Conservation (phyloP, 1,284 basidiomycete species). For the Violaceomyces palustris region DNA sequence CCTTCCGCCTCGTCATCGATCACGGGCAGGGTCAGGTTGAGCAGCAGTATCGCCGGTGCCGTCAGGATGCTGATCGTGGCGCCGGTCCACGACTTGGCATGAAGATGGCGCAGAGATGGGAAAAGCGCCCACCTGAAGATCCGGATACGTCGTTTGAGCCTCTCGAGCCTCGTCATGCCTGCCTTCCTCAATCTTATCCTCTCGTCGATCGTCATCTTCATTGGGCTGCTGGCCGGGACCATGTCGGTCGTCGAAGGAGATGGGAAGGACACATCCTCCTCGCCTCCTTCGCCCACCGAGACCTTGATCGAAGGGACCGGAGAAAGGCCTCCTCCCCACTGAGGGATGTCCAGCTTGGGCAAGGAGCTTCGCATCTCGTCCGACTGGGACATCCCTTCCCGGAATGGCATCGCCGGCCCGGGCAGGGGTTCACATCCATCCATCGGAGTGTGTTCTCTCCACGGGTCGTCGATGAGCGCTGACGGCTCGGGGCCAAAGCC, state of each 20-base stretch:
- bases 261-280: too few species aligned
- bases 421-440: conserved; percentile 32
- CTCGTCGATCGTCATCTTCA: too few species aligned
- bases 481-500: too few species aligned
- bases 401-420: conserved; percentile 20
- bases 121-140: conserved; percentile 71
- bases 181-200: too few species aligned
- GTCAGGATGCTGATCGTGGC: conserved; percentile 74
- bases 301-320: conserved; percentile 33
- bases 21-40: conserved; percentile 87
- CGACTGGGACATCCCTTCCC: too few species aligned
- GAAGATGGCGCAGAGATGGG: conserved; percentile 75
- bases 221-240: too few species aligned
- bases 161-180: too few species aligned
- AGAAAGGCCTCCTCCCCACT: conserved; percentile 10
- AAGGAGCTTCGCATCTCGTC: conserved; percentile 9
- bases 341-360: conserved; percentile 20
- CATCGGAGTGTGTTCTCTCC: conserved; percentile 28
- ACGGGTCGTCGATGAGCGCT: conserved; percentile 41
- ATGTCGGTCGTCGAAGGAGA: too few species aligned
- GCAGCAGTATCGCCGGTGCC: conserved; percentile 73
- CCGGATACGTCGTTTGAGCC: too few species aligned
- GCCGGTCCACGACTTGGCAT: conserved; percentile 67
- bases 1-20: conserved; percentile 60
- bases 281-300: conserved; percentile 3